Conservation (phyloP, 2,329 filamentous ascomycete species). For the Xylariaceae sp. region DNA sequence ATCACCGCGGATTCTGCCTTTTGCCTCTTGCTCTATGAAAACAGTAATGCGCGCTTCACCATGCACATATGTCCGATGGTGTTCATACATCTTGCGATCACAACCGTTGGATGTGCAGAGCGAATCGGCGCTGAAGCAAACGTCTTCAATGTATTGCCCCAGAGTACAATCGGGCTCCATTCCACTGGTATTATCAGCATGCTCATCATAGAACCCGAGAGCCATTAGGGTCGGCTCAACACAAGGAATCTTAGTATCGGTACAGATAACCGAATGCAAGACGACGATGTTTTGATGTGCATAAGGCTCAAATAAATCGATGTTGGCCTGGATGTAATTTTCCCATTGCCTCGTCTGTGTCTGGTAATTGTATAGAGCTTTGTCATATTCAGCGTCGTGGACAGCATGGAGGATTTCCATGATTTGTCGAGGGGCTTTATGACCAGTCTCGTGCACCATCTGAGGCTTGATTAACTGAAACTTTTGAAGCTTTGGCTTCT, state of each 20-base stretch:
- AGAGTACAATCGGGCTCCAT: constrained; percentile 87
- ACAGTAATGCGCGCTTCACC: constrained; percentile 92
- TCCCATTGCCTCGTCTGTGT: constrained; percentile 97
- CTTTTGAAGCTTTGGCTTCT: constrained; percentile 67
- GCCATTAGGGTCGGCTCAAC: constrained; percentile 88
- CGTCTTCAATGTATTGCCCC: constrained; percentile 91
- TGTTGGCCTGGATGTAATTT: constrained; percentile 84
- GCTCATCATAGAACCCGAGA: constrained; percentile 91
- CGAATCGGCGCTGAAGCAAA: constrained; percentile 76
- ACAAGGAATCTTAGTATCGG: constrained; percentile 89
- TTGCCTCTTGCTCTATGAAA: constrained; percentile 74
- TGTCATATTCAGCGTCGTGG: constrained; percentile 95
- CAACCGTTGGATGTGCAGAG: constrained; percentile 83
- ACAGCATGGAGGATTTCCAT: constrained; percentile 94
- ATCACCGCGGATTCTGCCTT: constrained; percentile 48
- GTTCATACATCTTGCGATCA: constrained; percentile 84
- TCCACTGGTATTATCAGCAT: constrained; percentile 64
- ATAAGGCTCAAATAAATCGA: constrained; percentile 90
- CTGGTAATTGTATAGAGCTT: constrained; percentile 88
- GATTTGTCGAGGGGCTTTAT: constrained; percentile 80
- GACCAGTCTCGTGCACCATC: constrained; percentile 86
- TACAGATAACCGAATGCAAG: constrained; percentile 91
- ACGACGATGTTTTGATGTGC: constrained; percentile 97
- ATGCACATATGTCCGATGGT: constrained; percentile 96
- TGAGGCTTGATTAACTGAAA: constrained; percentile 93